Base-by-base conservation (phyloP, 1,139 yeast species). In the Zygosaccharomyces sapae region DNA sequence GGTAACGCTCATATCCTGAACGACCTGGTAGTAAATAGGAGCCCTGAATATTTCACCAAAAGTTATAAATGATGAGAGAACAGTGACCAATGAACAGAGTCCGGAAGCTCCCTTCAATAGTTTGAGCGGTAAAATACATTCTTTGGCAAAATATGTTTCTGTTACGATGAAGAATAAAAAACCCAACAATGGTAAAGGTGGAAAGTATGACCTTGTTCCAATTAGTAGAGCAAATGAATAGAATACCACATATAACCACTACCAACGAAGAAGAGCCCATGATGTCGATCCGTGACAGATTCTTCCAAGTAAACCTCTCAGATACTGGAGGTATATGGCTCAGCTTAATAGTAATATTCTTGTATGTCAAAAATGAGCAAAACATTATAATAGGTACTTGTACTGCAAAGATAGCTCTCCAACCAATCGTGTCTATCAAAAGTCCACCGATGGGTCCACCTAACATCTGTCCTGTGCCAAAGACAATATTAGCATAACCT, bases 361-460 rank as follows among this genome's bases (percentile, higher is more conserved):
- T 52, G 45, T 22, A 57, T 39, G 69, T 48, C 59, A 54, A 27
- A 60, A 73, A 13, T 65, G 79, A 62, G 67, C 74, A 56, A 2
- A 67, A 16, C 5, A 77, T 38, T 2, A 86, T 77, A 36, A 85
- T 65, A 0, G 97, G 96, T 0, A 79, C 79, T 61, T 81, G 87
- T 13, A 73, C 56, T 44, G 73, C 71, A 60, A 81, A 81, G 36
- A 81, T 79, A 57, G 73, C 74, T 61, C 87, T 78, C 97, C 97
- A 89, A 6, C 96, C 95, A 55, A 80, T 73, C n/a, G 67, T 61
- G 48, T 81, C 86, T 19, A 90, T 77, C 27, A 87, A 69, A 29
- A 82, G 54, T 12, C 96, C 96, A 41, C 97, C 87, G 38, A 80
- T 58, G 0, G 82, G 76, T 8, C 89, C 92, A 29, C 92, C 90